These are phyloP conservation scores for Camellia lanceoleosa DNA, from an alignment of 148 eudicot genomes.

Conservation along the genomic window DNA sequence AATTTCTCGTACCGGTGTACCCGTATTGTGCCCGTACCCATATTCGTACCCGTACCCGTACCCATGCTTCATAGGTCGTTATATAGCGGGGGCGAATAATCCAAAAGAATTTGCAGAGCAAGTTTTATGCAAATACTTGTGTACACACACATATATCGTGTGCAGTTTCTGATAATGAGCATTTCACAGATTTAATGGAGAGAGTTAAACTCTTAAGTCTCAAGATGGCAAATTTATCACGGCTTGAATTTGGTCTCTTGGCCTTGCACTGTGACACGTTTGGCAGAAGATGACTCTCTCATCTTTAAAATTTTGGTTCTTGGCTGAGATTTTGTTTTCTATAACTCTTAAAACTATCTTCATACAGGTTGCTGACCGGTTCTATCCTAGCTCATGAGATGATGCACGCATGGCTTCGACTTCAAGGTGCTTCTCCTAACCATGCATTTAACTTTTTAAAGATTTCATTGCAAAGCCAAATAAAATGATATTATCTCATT, in stretches of 20 bases:
- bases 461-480: not conserved
- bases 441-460: conserved; percentile 3
- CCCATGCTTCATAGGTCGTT: no score
- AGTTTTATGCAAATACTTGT: not conserved
- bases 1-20: no score
- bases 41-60: no score
- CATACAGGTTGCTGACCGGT: conserved; percentile 60
- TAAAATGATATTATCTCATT: not conserved
- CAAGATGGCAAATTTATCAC: not conserved
- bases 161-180: not conserved
- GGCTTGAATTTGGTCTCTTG: not conserved
- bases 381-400: conserved; percentile 77
- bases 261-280: not conserved
- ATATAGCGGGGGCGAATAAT: no score
- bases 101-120: not conserved
- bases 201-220: not conserved
- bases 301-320: not conserved
- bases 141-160: no score
- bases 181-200: not conserved
- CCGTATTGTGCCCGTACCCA: no score
- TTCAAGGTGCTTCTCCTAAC: conserved; percentile 37
- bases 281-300: not conserved
- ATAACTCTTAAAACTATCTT: not conserved
- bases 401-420: conserved; percentile 81
- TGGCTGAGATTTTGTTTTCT: not conserved